A percentile compares a stretch with the other conserved stretches of the same genome.
Evolutionary conservation across 2,329 filamentous ascomycete species (phyloP).

Genomic region (Aspergillus floridensis): DNA sequence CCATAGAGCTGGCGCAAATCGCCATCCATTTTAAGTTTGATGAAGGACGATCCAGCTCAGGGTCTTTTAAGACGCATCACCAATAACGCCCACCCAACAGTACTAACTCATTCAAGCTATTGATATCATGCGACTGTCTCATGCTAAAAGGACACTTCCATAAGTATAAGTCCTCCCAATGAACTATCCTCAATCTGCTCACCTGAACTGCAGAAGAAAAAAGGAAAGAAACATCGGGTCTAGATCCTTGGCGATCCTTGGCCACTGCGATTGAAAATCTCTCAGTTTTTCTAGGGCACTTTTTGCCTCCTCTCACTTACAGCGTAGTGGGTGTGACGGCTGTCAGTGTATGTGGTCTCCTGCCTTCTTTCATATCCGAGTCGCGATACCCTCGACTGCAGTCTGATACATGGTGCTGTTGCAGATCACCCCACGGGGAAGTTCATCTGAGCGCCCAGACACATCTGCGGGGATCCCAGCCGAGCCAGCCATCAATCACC

Average conservation of each 20-base stretch:
- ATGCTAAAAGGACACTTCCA: neutral
- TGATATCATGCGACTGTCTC: neutral
- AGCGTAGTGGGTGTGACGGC: neutral
- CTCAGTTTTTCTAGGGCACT: neutral
- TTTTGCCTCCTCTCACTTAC: neutral
- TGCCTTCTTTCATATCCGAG: neutral
- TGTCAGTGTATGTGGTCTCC: neutral
- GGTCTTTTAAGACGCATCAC: neutral
- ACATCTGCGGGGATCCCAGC: neutral
- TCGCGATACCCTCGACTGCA: neutral
- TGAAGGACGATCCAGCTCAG: neutral
- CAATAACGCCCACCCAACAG: neutral
- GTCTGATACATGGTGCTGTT: neutral
- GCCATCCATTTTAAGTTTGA: neutral
- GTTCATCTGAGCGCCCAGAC: neutral
- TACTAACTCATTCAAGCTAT: neutral
- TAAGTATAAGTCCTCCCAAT: neutral
- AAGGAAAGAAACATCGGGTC: neutral
- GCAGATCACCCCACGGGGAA: neutral
- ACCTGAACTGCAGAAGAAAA: neutral
- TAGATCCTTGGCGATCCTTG: slow-evolving; percentile 6
- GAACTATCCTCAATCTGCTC: neutral
- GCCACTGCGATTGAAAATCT: neutral
- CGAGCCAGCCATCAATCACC: neutral
- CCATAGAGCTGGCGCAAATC: neutral